phyloP scores from a whole-genome alignment of 495 filamentous ascomycete species.

The Stereocaulon alpinum region DNA sequence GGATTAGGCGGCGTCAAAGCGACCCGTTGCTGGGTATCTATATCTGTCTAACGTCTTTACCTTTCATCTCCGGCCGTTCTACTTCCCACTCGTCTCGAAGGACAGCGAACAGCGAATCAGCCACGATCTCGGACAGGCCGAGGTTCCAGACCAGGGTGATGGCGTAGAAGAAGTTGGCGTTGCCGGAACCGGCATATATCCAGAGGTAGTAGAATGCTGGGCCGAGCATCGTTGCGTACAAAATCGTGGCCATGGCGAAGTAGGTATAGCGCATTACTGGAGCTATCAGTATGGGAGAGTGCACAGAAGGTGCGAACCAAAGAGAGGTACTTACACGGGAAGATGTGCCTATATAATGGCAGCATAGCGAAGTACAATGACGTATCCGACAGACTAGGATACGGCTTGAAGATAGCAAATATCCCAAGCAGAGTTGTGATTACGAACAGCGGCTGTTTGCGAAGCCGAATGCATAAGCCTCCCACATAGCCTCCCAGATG shows the following conservation, averaged over 20 bases:
- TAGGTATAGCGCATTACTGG: slow-evolving; percentile 89
- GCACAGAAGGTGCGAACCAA: neutral
- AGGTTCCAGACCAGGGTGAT: slow-evolving; percentile 97
- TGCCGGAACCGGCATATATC: slow-evolving; percentile 96
- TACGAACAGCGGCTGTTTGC: slow-evolving; percentile 76
- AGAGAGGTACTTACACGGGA: slow-evolving; percentile 54
- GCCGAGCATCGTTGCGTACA: slow-evolving; percentile 81
- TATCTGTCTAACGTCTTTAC: slow-evolving; percentile 79
- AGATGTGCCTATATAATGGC: slow-evolving; percentile 85
- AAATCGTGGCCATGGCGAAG: slow-evolving; percentile 63
- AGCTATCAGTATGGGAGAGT: slow-evolving; percentile 4
- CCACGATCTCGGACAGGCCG: slow-evolving; percentile 68
- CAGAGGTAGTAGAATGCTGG: slow-evolving; percentile 95
- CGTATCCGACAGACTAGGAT: slow-evolving; percentile 82
- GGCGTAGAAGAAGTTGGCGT: slow-evolving; percentile 98
- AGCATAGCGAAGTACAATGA: slow-evolving; percentile 74
- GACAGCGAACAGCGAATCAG: slow-evolving; percentile 77
- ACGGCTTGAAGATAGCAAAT: slow-evolving; percentile 89
- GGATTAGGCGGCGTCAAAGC: neutral
- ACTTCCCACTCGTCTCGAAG: slow-evolving; percentile 90
- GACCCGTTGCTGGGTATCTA: slow-evolving; percentile 27
- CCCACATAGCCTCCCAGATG: slow-evolving; percentile 83
- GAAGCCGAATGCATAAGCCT: slow-evolving; percentile 68
- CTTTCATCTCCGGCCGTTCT: slow-evolving; percentile 79
- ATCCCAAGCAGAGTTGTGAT: slow-evolving; percentile 73